Base-by-base conservation (phyloP, 164 flowering plant genomes). In the Cinnamomum micranthum region DNA sequence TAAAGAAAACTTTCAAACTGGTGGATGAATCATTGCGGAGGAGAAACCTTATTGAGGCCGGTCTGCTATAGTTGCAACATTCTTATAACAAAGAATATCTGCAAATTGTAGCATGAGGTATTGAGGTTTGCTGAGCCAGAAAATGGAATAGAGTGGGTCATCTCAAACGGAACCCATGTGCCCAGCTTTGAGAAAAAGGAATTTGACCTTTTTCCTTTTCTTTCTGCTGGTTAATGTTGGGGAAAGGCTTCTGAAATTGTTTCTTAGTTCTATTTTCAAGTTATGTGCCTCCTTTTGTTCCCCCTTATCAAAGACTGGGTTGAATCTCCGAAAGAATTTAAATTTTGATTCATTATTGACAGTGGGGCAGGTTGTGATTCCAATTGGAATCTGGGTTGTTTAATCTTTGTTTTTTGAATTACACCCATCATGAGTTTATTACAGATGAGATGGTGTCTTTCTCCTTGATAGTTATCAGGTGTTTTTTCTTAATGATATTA, bases 1-100 rank as follows among this genome's bases (percentile, higher is more conserved):
- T 96, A 77, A 96, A 96, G 90, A 96, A 96, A 78, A 94, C 99
- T 17, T 94, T 96, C 88, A 96, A 96, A 85, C 88, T 96, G 68
- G 94, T 96, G 50, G 99, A 96, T 13, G 99, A 96, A 86, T 91
- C 98, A 22, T 81, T 96, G 73, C 88, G 98, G 72, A 87, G 99
- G 84, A 84, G 97, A 82, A 91, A 94, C 81, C 90, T 94, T n/a
- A 86, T 94, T 55, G 98, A 94, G 78, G 99, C 99, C 0, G 99
- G 98, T 9, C 81, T 94, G 52, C 83, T 96, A 80, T 96, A 31
- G n/a, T 31, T 1, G 2, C 2, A 27, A 19, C 19, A 55, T 55
- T 55, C n/a, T 20, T 5, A 6, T 20, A 55, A 14, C 60, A 55
- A 55, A 55, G 20, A 55, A 55, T 14, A 14, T 17, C 17, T 55